These are phyloP conservation scores for Colletotrichum cereale DNA, from an alignment of 2,329 filamentous ascomycete species.

Conservation along the genomic window DNA sequence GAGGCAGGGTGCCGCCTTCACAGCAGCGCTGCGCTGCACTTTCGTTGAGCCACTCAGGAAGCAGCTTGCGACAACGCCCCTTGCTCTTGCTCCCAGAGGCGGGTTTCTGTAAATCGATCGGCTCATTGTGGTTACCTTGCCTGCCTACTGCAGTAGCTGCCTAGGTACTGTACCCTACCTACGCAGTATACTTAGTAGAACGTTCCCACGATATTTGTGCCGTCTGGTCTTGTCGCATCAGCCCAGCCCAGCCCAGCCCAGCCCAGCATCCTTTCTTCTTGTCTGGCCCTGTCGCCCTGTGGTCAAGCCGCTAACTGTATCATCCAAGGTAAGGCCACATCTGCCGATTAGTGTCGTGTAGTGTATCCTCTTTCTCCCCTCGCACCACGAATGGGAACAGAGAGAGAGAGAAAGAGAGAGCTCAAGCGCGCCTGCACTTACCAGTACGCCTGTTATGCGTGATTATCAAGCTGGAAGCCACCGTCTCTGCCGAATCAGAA, in stretches of 20 bases:
- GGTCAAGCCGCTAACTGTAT: constrained; percentile 21
- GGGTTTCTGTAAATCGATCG: constrained; percentile 33
- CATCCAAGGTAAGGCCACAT: constrained; percentile 24
- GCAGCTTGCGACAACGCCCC: constrained; percentile 25
- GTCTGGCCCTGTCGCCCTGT: background rate
- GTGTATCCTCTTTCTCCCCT: background rate
- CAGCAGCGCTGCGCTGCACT: too few species aligned
- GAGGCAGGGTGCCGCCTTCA: constrained; percentile 22
- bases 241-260: too few species aligned
- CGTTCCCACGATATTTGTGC: constrained; percentile 13
- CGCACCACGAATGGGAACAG: background rate
- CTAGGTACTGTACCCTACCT: background rate
- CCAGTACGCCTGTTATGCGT: constrained; percentile 29
- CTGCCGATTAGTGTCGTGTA: constrained; percentile 1
- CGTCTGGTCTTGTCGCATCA: constrained; percentile 13
- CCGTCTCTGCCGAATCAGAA: constrained; percentile 23
- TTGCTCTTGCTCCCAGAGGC: constrained; percentile 24
- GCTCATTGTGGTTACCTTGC: constrained; percentile 10
- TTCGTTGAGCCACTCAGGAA: constrained; percentile 18
- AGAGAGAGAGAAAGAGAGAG: background rate
- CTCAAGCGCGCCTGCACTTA: background rate
- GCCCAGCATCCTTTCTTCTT: background rate
- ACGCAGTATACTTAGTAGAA: too few species aligned
- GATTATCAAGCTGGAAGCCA: constrained; percentile 16
- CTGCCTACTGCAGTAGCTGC: too few species aligned